Conservation (phyloP, 352 stramenopile species). For the Phytophthora ramorum region DNA sequence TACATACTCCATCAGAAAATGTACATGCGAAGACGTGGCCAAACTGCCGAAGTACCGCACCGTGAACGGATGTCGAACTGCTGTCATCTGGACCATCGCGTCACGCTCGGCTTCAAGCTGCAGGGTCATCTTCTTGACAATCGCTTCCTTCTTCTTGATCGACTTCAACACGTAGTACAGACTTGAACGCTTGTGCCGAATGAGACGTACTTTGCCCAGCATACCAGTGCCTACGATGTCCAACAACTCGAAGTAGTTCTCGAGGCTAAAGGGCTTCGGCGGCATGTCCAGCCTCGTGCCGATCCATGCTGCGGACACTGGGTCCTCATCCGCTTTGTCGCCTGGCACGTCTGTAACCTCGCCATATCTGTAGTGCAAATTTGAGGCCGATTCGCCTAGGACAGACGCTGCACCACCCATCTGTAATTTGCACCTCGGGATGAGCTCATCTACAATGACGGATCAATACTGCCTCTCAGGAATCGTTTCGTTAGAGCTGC, state of each 20-base stretch:
- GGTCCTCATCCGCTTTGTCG: slow-evolving; percentile 9
- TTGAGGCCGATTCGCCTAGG: slow-evolving; percentile 21
- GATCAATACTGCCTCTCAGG: slow-evolving; percentile 9
- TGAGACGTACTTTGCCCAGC: slow-evolving; percentile 69
- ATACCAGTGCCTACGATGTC: slow-evolving; percentile 76
- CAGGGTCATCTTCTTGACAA: slow-evolving; percentile 62
- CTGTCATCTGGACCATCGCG: slow-evolving; percentile 49
- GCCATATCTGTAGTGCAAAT: slow-evolving; percentile 27
- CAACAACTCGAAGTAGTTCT: slow-evolving; percentile 65
- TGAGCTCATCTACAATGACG: slow-evolving; percentile 26
- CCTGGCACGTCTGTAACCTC: slow-evolving; percentile 10
- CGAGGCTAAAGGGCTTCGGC: slow-evolving; percentile 58
- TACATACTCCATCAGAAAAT: slow-evolving; percentile 76
- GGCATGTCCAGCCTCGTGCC: slow-evolving; percentile 61
- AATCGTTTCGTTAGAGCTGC: slow-evolving; percentile 16
- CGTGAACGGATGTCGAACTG: slow-evolving; percentile 56
- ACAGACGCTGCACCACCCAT: slow-evolving; percentile 38
- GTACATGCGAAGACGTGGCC: slow-evolving; percentile 61
- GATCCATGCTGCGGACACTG: slow-evolving; percentile 41
- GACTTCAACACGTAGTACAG: slow-evolving; percentile 81
- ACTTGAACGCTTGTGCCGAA: slow-evolving; percentile 63
- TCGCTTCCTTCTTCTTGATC: slow-evolving; percentile 71
- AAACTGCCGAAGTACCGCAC: slow-evolving; percentile 70
- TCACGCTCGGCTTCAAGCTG: slow-evolving; percentile 66
- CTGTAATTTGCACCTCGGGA: slow-evolving; percentile 3